Base-by-base conservation (phyloP, 179 eudicot species). In the Silene coronaria region DNA sequence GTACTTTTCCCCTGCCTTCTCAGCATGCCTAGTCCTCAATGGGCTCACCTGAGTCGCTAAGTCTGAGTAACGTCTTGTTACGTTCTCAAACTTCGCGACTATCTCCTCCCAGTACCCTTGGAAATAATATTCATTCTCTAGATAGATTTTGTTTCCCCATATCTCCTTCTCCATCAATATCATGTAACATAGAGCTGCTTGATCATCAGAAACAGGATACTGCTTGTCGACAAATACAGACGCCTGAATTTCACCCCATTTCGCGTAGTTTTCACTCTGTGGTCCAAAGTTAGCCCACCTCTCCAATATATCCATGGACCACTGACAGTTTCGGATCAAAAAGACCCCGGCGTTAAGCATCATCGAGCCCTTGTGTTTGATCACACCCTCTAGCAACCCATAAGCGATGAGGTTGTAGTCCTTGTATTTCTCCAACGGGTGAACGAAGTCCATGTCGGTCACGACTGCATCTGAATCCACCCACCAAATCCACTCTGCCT, bases 221-320 rank as follows among this genome's bases (percentile, higher is more conserved):
- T 64, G 7, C 77, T 89, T 89, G 53, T 89, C 92, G 10, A 61
- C 32, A 27, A 89, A 75, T 6, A 70, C 76, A 0, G 85, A 59
- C 12, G 19, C 32, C 8, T 81, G 75, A 4, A 80, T 76, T 36
- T 62, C 58, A 0, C 89, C 90, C 89, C 89, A 87, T 9, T 84
- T 80, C 0, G 79, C 85, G 21, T 78, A 84, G 8, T 86, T 78
- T 28, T 84, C 82, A 36, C 69, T 82, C 24, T 79, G 73, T 19
- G 92, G 90, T 27, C 90, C 89, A 78, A 89, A 85, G 0, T 27
- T 42, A 17, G 83, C 87, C 90, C 92, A 89, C 13, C 34, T 60
- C 1, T 78, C 85, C 8, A 89, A 10, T 16, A 89, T 38, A 8
- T 86, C 85, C 83, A 89, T 84, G 2, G 90, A 84, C 90, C 92